Conservation (phyloP, 331 rosid genomes). For the Erythrophleum ivorense region DNA sequence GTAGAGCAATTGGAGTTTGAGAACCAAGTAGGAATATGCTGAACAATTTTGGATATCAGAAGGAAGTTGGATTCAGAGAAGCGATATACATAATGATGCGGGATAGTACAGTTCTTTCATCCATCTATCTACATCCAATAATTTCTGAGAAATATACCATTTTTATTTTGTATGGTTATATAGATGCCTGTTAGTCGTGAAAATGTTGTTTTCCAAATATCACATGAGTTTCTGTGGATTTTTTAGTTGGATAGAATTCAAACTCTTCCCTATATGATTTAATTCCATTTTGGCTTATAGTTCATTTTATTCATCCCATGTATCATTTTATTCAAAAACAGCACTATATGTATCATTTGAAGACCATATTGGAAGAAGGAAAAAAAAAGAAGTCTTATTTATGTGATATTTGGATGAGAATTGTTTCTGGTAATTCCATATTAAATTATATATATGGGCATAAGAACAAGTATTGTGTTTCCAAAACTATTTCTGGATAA, state of each 20-base stretch:
- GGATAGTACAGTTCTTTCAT: not conserved
- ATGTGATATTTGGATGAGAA: not conserved
- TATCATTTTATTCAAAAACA: too few species aligned
- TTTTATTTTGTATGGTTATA: not conserved
- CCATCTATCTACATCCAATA: not conserved
- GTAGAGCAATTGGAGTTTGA: not conserved
- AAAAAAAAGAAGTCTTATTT: too few species aligned
- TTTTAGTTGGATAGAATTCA: not conserved
- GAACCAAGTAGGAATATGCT: not conserved
- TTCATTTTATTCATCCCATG: not conserved
- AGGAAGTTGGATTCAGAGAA: not conserved
- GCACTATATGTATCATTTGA: too few species aligned
- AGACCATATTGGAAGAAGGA: too few species aligned
- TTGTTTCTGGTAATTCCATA: not conserved
- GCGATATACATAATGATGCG: too few species aligned
- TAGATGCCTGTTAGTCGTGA: not conserved
- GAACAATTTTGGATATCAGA: not conserved
- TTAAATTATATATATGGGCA: not conserved
- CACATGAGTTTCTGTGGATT: not conserved
- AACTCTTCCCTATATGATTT: not conserved
- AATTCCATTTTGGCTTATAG: not conserved
- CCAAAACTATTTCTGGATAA: not conserved
- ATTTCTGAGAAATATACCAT: not conserved
- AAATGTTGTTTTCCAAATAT: slow-evolving; percentile 10
- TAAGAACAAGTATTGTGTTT: not conserved